Conservation (phyloP, 345 rosid genomes). For the Salix purpurea region DNA sequence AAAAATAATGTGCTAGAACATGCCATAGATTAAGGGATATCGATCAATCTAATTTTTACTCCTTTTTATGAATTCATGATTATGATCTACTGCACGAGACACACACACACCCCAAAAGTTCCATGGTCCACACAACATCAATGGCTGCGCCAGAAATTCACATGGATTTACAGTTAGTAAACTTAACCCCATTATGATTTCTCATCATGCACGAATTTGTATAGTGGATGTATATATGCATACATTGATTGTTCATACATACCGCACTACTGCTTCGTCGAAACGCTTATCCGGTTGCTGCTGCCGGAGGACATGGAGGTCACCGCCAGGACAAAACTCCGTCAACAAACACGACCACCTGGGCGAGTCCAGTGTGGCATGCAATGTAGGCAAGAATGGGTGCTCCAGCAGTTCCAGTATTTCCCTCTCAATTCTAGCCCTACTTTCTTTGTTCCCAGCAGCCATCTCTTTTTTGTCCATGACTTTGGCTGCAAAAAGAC, state of each 20-base stretch:
- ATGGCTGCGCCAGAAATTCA: background rate
- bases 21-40: background rate
- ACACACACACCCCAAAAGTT: slow-evolving; percentile 7
- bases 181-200: slow-evolving; percentile 11
- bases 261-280: slow-evolving; percentile 68
- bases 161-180: slow-evolving; percentile 13
- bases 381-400: slow-evolving; percentile 76
- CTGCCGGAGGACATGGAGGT: slow-evolving; percentile 76
- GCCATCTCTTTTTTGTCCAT: slow-evolving; percentile 71
- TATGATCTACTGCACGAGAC: slow-evolving; percentile 23
- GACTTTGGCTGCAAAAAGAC: slow-evolving; percentile 75
- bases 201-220: slow-evolving; percentile 1
- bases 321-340: slow-evolving; percentile 85
- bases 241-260: slow-evolving; percentile 1
- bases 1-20: background rate
- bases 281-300: slow-evolving; percentile 61
- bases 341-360: slow-evolving; percentile 71
- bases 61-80: background rate
- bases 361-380: slow-evolving; percentile 61
- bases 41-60: background rate
- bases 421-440: slow-evolving; percentile 71
- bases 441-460: slow-evolving; percentile 55
- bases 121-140: background rate
- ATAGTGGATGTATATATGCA: background rate
- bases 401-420: slow-evolving; percentile 68